Conservation (phyloP, 257 asterid species). For the Rubia yunnanensis region DNA sequence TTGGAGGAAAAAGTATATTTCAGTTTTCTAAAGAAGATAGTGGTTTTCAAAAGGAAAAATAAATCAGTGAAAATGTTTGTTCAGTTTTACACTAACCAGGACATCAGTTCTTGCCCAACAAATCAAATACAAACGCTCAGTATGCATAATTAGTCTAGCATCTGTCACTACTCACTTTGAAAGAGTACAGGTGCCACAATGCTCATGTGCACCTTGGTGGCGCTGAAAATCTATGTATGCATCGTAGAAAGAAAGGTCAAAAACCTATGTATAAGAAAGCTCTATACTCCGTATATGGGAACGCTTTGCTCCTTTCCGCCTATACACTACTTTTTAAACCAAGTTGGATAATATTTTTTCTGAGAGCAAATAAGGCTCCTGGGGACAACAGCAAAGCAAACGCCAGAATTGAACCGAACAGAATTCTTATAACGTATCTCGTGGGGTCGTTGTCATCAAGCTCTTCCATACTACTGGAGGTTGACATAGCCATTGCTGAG, state of each 20-base stretch:
- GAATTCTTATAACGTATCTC: constrained; percentile 35
- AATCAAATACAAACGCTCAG: neutral
- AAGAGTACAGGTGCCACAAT: neutral
- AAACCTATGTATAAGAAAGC: neutral
- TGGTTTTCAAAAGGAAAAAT: too few species aligned
- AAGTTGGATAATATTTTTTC: constrained; percentile 19
- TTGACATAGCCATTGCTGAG: constrained; percentile 55
- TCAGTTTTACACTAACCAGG: neutral
- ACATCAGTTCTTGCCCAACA: neutral
- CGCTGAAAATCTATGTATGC: neutral
- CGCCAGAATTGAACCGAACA: constrained; percentile 71
- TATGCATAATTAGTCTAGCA: neutral
- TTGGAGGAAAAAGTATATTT: too few species aligned
- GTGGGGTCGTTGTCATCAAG: constrained; percentile 26
- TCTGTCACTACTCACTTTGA: neutral
- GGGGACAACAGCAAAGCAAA: constrained; percentile 64
- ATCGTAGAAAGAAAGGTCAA: neutral
- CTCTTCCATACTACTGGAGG: constrained; percentile 27
- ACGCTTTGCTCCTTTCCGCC: neutral
- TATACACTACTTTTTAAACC: neutral
- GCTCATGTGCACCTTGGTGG: neutral
- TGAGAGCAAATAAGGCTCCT: constrained; percentile 37
- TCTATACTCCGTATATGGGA: neutral
- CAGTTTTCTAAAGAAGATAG: too few species aligned
- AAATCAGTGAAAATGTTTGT: too few species aligned